Percentiles rank a stretch among this genome's conserved stretches.
Conservation (phyloP, 2,329 filamentous ascomycete species). For the Paecilomyces sp. region DNA sequence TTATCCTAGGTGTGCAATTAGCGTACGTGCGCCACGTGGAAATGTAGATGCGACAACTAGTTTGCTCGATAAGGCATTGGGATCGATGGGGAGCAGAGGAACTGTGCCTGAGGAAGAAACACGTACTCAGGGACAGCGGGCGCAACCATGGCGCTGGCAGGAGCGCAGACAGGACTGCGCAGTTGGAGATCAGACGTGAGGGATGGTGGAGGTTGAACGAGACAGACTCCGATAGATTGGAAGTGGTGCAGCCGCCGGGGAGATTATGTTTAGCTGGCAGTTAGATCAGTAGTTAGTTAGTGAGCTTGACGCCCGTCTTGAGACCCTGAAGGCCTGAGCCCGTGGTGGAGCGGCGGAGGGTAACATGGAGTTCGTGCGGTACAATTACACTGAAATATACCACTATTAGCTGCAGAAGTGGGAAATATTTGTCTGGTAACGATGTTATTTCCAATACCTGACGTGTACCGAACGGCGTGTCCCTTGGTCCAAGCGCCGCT, state of each 20-base stretch:
- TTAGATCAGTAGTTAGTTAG: neutral
- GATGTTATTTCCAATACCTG: neutral
- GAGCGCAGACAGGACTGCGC: slow-evolving; percentile 9
- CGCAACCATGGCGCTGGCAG: slow-evolving; percentile 55
- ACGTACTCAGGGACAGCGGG: slow-evolving; percentile 70
- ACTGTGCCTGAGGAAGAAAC: slow-evolving; percentile 5
- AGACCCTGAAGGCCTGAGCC: neutral
- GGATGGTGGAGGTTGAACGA: neutral
- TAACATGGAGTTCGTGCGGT: neutral
- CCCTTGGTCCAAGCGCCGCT: neutral
- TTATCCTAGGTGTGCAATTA: slow-evolving; percentile 55
- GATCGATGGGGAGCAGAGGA: slow-evolving; percentile 7
- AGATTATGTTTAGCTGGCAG: neutral
- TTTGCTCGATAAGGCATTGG: neutral
- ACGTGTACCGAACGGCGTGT: neutral
- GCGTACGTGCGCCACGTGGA: neutral
- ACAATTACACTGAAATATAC: neutral
- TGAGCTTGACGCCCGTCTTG: neutral
- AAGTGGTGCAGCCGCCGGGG: neutral
- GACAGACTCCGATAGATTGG: neutral
- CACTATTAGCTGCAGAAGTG: neutral
- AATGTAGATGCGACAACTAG: neutral
- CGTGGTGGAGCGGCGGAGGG: neutral
- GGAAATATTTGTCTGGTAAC: neutral
- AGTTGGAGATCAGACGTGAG: slow-evolving; percentile 4